A percentile compares a stretch with the other conserved stretches of the same genome.
phyloP scores from a whole-genome alignment of 2,329 filamentous ascomycete genomes.

The Waltergamsia citrina region DNA sequence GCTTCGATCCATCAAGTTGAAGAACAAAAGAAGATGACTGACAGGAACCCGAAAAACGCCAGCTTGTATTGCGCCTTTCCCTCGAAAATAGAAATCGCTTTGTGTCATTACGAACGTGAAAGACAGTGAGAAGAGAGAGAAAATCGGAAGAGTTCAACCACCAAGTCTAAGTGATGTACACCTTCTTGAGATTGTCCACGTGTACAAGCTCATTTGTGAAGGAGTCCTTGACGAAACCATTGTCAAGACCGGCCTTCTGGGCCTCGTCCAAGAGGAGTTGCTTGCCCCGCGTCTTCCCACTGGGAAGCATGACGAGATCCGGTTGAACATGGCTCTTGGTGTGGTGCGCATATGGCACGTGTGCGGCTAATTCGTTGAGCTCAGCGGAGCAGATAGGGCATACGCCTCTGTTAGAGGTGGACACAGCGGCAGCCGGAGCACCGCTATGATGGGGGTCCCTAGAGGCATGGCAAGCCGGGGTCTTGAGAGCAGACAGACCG shows the following conservation, averaged over 20 bases:
- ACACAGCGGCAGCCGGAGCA: not conserved
- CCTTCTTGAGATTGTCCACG: constrained; percentile 63
- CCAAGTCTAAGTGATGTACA: constrained; percentile 66
- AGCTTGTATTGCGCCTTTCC: too few species aligned
- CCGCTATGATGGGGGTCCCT: constrained; percentile 28
- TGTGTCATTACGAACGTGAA: too few species aligned
- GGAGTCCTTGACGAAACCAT: constrained; percentile 56
- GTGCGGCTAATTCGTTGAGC: constrained; percentile 80
- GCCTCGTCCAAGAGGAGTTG: constrained; percentile 67
- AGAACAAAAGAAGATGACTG: too few species aligned
- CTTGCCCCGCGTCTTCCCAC: constrained; percentile 75
- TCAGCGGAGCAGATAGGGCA: constrained; percentile 96
- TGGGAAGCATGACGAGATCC: constrained; percentile 80
- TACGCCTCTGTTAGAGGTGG: constrained; percentile 38
- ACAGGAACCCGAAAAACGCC: too few species aligned
- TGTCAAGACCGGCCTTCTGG: constrained; percentile 62
- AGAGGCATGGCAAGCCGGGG: constrained; percentile 77
- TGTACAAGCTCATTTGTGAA: constrained; percentile 68
- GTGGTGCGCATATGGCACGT: constrained; percentile 91
- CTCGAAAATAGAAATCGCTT: too few species aligned
- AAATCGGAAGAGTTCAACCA: too few species aligned
- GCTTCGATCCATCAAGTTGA: too few species aligned
- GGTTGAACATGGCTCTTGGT: constrained; percentile 87
- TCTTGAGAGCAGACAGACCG: constrained; percentile 90
- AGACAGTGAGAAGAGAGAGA: too few species aligned